Evolutionary conservation across 1,139 yeast genomes (phyloP), one percentile per base, ranked within the genome.

Genomic region (Kazachstania sp.): DNA sequence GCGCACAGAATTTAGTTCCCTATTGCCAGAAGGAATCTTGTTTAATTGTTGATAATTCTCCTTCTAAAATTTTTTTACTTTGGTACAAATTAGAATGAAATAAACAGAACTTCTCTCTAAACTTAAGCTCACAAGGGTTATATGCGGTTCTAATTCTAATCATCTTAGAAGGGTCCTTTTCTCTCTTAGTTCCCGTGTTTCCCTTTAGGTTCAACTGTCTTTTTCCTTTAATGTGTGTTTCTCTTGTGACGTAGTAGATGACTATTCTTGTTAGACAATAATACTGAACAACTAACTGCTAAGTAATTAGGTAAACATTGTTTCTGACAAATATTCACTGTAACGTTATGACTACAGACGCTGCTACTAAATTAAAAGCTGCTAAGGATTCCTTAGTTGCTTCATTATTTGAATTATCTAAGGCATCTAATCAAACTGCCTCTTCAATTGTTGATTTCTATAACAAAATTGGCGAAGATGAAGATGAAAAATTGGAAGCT

Each of bases 381-480:
- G 67, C 67, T 39, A 63, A 63, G 59, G 65, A 63, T 43, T 61
- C 67, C 35, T 74, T 86, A 44, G 88, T 86, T 52, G 77, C 94
- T 39, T 78, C 95, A 6, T 76, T 86, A 51, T 83, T 82, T 59
- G 88, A 83, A 63, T 76, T 86, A 51, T 81, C 94, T 45, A 84
- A 81, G 61, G 86, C 90, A 19, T 90, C 95, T 41, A 79, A 76
- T 54, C 88, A 83, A 49, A 86, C 92, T 43, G 86, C 94, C 38
- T 71, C 79, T 40, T 88, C 92, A 32, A 79, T 90, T 35, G 78
- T 85, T 51, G 81, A 80, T 60, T 84, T 83, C 66, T 83, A 81
- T 72, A 80, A 81, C 59, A 71, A 74, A 26, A 69, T 78, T 32
- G 66, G 65, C 44, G 64, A 60, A 26, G 67, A 64, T 50, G 67